phyloP scores from a whole-genome alignment of 2,329 filamentous ascomycete genomes.

The Pyricularia pennisetigena region DNA sequence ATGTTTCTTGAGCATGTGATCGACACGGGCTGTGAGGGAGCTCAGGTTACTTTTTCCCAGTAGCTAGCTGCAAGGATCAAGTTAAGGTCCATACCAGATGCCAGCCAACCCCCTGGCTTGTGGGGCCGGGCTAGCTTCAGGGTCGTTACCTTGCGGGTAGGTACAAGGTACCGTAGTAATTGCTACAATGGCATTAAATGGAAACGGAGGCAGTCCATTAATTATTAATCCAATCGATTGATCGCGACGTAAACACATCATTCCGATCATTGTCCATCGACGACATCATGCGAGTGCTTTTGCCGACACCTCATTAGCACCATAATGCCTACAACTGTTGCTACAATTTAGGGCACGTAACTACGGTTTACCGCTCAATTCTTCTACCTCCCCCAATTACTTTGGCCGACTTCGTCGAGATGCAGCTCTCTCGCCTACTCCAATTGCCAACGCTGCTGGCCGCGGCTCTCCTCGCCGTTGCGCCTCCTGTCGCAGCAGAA shows the following conservation, averaged over 20 bases:
- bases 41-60: not conserved
- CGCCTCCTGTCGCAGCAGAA: constrained; percentile 43
- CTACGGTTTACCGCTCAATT: not conserved
- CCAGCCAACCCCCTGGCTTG: not conserved
- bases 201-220: not conserved
- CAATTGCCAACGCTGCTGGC: constrained; percentile 37
- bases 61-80: not conserved
- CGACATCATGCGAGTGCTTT: not conserved
- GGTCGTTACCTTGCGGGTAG: not conserved
- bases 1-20: not conserved
- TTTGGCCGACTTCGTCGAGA: constrained; percentile 19
- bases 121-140: not conserved
- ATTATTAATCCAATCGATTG: not conserved
- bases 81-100: not conserved
- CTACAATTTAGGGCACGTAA: not conserved
- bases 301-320: not conserved
- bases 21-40: not conserved
- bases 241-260: not conserved
- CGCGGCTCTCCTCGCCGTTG: constrained; percentile 33
- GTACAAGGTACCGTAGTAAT: no score
- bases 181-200: no score
- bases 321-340: not conserved
- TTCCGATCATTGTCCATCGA: not conserved
- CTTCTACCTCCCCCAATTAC: not conserved
- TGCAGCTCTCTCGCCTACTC: constrained; percentile 39